Percentiles rank a stretch among this genome's conserved stretches.
Evolutionary conservation across 2,329 filamentous ascomycete species (phyloP).

Genomic region (Alternaria solani): DNA sequence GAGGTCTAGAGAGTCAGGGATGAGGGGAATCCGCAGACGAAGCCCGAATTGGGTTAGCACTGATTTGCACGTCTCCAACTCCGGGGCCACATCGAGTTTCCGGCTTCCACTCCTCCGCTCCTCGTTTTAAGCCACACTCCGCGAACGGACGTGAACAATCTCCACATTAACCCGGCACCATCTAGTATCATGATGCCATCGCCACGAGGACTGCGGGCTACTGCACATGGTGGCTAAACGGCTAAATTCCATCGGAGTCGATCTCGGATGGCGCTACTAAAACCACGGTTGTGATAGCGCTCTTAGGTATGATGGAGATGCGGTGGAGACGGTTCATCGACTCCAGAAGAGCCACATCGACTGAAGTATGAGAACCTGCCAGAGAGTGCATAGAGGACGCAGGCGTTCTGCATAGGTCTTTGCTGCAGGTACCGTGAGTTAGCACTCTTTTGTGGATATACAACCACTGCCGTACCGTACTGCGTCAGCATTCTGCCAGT

Average conservation of each 20-base stretch:
- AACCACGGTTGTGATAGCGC: conserved; percentile 1
- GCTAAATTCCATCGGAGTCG: conserved; percentile 34
- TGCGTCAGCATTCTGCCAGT: conserved; percentile 26
- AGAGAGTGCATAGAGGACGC: not conserved
- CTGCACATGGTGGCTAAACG: conserved; percentile 39
- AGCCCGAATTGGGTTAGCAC: not conserved
- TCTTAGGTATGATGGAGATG: not conserved
- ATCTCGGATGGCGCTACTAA: conserved; percentile 8
- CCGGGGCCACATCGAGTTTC: not conserved
- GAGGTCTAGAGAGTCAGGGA: not conserved
- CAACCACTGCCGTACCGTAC: conserved; percentile 1
- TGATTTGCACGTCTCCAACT: not conserved
- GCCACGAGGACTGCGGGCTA: conserved; percentile 9
- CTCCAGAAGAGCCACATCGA: not conserved
- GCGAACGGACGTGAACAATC: not conserved
- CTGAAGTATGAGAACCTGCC: not conserved
- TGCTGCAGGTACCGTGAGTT: not conserved
- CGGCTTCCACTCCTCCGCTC: not conserved
- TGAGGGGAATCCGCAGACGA: not conserved
- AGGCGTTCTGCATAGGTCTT: not conserved
- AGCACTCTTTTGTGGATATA: not conserved
- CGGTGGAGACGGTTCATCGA: not conserved
- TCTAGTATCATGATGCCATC: conserved; percentile 17
- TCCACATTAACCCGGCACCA: not conserved
- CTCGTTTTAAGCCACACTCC: conserved; percentile 1